Evolutionary conservation across 1,284 basidiomycete genomes (phyloP), one percentile per base, ranked within the genome.

Genomic region (Bondarzewia mesenterica): DNA sequence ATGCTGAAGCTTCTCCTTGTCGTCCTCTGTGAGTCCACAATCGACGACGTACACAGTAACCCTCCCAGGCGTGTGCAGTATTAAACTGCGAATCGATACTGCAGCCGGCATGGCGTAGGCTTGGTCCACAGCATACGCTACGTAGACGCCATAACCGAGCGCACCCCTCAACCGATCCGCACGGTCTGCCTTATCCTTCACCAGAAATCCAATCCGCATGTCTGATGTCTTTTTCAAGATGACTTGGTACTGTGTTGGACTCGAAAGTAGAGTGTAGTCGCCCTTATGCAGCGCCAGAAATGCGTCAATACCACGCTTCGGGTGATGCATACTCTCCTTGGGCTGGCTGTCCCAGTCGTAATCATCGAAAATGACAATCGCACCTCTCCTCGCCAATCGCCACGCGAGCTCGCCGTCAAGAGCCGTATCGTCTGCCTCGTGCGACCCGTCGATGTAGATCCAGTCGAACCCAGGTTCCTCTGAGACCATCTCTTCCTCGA

Each of bases 371-470:
- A 80, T 70, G 52, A 80, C 54, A 42, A 80, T 62, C 3, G 75
- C 74, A 2, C 68, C 72, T 22, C 71, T 67, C 44, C 68, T 65
- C 3, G 77, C 74, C 12, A 81, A 61, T 2, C 78, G 65, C 78
- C 79, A 80, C 2, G 67, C 70, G 23, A 80, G 63, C 58, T 81
- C 79, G 5, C 71, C 77, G 53, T 81, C 79, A 20, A 81, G 67
- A 46, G 80, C 63, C 0, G 77, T 79, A 54, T 81, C 79, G 50
- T 76, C 74, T 1, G 78, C 74, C 49, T 75, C 70, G 57, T 80
- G 78, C 5, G 76, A 78, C 3, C 78, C 78, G 50, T 80, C 77
- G 48, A 81, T 57, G 54, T 81, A 81, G 7, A 80, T 60, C 72
- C 75, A 81, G 54, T 80, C 75, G 53, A 73, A 81, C 1, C 78